These are phyloP conservation scores for Chiua virens DNA, from an alignment of 768 basidiomycete genomes.

Conservation along the genomic window DNA sequence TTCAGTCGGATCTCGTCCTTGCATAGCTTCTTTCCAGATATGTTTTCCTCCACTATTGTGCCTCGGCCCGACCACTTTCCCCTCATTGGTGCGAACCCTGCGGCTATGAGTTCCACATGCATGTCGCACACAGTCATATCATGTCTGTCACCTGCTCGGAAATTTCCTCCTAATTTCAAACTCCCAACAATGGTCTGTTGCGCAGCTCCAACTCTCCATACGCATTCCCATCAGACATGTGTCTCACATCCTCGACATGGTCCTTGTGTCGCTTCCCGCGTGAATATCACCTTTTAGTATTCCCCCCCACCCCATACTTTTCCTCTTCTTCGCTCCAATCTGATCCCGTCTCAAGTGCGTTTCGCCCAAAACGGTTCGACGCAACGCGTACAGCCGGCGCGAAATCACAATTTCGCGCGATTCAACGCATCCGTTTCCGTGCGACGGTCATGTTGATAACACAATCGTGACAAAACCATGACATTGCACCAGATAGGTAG, in stretches of 20 bases:
- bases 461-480: too few species aligned
- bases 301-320: not conserved
- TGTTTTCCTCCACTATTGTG: slow-evolving; percentile 27
- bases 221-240: slow-evolving; percentile 10
- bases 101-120: slow-evolving; percentile 14
- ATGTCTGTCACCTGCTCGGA: slow-evolving; percentile 10
- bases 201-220: slow-evolving; percentile 14
- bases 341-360: not conserved
- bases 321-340: slow-evolving; percentile 5
- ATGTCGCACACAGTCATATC: slow-evolving; percentile 7
- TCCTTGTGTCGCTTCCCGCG: slow-evolving; percentile 14
- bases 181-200: not conserved
- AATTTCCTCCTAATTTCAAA: slow-evolving; percentile 27
- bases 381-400: not conserved
- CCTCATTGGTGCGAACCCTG: slow-evolving; percentile 12
- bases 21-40: slow-evolving; percentile 26
- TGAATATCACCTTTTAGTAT: slow-evolving; percentile 3
- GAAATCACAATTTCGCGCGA: not conserved
- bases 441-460: not conserved
- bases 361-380: slow-evolving; percentile 10
- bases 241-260: slow-evolving; percentile 25
- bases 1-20: slow-evolving; percentile 30
- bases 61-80: slow-evolving; percentile 9
- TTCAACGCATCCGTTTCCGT: slow-evolving; percentile 5
- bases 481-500: too few species aligned